Evolutionary conservation across 1,284 basidiomycete genomes (phyloP), one percentile per base, ranked within the genome.

Genomic region (Sanghuangporus baumii): DNA sequence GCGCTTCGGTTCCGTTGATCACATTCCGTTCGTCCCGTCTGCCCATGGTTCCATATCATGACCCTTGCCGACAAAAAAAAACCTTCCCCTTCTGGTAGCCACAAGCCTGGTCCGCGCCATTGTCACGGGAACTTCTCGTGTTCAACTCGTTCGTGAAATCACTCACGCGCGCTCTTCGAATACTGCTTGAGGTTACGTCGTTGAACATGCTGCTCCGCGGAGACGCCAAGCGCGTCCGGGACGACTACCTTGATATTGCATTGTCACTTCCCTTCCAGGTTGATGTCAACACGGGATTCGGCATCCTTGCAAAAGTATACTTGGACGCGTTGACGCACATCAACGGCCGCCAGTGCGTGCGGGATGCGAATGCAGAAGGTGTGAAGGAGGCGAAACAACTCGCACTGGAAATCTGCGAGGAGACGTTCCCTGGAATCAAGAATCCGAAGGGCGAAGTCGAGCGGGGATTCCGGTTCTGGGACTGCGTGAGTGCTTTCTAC

Each of bases 111-210:
- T 90, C 89, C 36, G 96, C 96, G 31, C 96, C 96, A 51, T 78
- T 99, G 60, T 98, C 95, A 68, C 88, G 96, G 60, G 97, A 99
- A 76, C 79, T 99, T 66, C 81, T 99, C 57, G 95, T 97, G 59
- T 99, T 99, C 85, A 99, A 98, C 79, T 95, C 94, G 54, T 99
- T 99, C 74, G 87, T 96, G 68, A 88, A 93, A 64, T 89, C 93
- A 41, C 82, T 98, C 65, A 90, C 93, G 61, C 89, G 96, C 66
- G 91, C 94, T 31, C 81, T 99, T 69, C 87, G 97, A 63, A 91
- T 91, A 61, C 79, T 99, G 66, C 79, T 97, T 62, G 97, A 99
- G 76, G 91, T 95, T 67, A 89, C 94, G 59, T 88, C 92, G 66
- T 77, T 96, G 68, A 96, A 96, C 76, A 89, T 98, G 85, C 81